These are phyloP conservation scores for Mortierella antarctica DNA, from an alignment of 192 early-diverging fungal species.

Conservation along the genomic window DNA sequence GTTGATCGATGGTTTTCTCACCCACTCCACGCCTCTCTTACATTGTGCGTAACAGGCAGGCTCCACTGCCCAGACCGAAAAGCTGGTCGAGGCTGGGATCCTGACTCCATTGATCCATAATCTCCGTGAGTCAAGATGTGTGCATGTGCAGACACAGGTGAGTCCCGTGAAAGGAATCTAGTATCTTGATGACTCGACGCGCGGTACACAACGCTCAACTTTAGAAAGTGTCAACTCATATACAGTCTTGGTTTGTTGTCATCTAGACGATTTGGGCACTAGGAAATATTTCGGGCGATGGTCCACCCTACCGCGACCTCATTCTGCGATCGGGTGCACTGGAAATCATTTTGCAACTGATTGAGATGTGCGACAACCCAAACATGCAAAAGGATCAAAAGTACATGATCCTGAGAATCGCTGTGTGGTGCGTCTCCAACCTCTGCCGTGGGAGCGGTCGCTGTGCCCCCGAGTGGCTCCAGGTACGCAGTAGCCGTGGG, in stretches of 20 bases:
- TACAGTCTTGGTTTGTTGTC: not conserved
- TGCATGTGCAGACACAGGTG: constrained; percentile 53
- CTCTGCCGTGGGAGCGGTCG: constrained; percentile 47
- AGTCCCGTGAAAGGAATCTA: no score
- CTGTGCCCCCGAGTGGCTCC: constrained; percentile 46
- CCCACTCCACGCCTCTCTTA: not conserved
- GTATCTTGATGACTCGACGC: not conserved
- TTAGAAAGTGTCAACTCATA: not conserved
- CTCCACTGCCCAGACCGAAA: constrained; percentile 41
- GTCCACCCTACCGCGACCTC: constrained; percentile 47
- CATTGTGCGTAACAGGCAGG: constrained; percentile 21
- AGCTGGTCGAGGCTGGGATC: constrained; percentile 40
- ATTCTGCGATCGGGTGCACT: constrained; percentile 44
- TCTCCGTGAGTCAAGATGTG: constrained; percentile 42
- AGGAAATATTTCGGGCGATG: constrained; percentile 53
- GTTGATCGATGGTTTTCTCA: no score
- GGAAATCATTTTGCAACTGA: constrained; percentile 43
- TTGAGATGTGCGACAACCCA: constrained; percentile 50
- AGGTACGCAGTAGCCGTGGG: constrained; percentile 14
- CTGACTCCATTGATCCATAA: constrained; percentile 43
- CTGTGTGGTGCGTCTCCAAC: constrained; percentile 53
- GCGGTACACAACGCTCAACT: not conserved
- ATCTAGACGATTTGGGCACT: constrained; percentile 51
- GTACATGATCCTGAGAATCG: constrained; percentile 51
- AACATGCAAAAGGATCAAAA: constrained; percentile 49